A percentile compares a stretch with the other conserved stretches of the same genome.
Conservation (phyloP, 1,139 yeast species). For the Nakaseomyces kungkrabaensis region DNA sequence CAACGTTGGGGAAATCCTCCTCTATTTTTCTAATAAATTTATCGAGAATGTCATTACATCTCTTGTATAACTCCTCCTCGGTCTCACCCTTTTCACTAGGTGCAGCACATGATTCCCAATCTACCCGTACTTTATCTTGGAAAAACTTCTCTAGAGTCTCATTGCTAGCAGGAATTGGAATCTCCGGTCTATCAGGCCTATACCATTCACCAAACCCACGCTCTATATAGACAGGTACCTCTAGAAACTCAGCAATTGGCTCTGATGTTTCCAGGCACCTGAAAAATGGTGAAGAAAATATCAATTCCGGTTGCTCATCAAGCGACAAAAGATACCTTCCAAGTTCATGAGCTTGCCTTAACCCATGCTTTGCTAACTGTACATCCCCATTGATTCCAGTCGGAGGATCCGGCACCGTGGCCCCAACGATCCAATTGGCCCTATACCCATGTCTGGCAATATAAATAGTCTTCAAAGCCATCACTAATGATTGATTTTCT, state of each 20-base stretch:
- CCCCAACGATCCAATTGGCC: conserved; percentile 66
- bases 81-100: conserved; percentile 59
- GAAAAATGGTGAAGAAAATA: conserved; percentile 75
- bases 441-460: conserved; percentile 59
- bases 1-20: conserved; percentile 41
- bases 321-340: conserved; percentile 40
- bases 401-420: conserved; percentile 61
- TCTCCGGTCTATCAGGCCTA: conserved; percentile 40
- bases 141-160: conserved; percentile 41
- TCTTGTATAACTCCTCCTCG: conserved; percentile 45
- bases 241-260: conserved; percentile 50
- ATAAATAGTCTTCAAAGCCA: conserved; percentile 30
- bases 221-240: conserved; percentile 49
- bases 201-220: conserved; percentile 69
- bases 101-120: conserved; percentile 41
- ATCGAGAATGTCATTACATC: conserved; percentile 43
- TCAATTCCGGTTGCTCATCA: conserved; percentile 45
- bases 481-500: neutral
- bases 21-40: conserved; percentile 45
- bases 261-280: conserved; percentile 77
- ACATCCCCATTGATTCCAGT: conserved; percentile 79
- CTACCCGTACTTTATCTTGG: conserved; percentile 34
- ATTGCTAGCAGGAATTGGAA: conserved; percentile 51
- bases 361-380: conserved; percentile 67
- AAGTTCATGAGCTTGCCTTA: conserved; percentile 64